Evolutionary conservation across 441 rosid species (phyloP).

Genomic region (Capsella rubella): DNA sequence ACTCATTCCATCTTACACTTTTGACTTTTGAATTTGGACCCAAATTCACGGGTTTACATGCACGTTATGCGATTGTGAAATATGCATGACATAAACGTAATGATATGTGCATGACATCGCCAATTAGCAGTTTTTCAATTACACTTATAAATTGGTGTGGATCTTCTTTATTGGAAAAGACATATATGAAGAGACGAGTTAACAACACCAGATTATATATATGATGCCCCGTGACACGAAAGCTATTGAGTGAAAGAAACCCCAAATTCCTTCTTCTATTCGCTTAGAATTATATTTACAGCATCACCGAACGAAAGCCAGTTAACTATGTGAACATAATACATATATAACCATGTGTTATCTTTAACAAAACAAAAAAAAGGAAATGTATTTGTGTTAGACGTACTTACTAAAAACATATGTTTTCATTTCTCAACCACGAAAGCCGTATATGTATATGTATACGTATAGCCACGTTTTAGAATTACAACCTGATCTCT

Average conservation of each 20-base stretch:
- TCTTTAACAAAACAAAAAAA: no score
- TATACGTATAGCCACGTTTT: background rate
- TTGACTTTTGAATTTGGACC: conserved; percentile 19
- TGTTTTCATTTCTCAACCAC: background rate
- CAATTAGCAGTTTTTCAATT: background rate
- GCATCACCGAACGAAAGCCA: background rate
- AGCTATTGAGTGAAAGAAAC: conserved; percentile 45
- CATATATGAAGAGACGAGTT: background rate
- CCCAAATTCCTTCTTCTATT: conserved; percentile 17
- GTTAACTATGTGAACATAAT: background rate
- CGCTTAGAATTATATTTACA: background rate
- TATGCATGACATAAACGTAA: conserved; percentile 31
- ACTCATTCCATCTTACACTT: conserved; percentile 19
- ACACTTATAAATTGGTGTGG: background rate
- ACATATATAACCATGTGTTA: no score
- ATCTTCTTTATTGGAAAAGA: conserved; percentile 1
- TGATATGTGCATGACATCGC: conserved; percentile 33
- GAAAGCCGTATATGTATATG: background rate
- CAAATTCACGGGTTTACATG: conserved; percentile 1
- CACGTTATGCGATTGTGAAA: conserved; percentile 19
- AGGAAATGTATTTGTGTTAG: background rate
- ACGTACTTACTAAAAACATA: background rate
- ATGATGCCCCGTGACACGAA: conserved; percentile 35
- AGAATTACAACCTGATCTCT: background rate
- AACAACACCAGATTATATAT: background rate